A percentile compares a stretch with the other conserved stretches of the same genome.
These are phyloP conservation scores for Lachnellula subtilissima DNA, from an alignment of 2,329 filamentous ascomycete species.

Conservation along the genomic window DNA sequence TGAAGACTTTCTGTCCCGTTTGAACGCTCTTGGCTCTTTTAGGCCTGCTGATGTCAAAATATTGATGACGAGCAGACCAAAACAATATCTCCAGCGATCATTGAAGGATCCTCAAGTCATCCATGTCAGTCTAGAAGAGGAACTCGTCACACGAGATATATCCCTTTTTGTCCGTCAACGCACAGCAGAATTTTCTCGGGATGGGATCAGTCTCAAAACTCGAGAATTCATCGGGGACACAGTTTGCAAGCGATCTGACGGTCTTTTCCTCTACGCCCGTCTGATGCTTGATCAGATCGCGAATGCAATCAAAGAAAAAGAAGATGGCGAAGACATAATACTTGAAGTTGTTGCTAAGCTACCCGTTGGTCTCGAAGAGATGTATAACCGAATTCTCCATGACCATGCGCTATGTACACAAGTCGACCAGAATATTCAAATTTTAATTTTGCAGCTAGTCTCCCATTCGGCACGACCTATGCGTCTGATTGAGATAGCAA, in stretches of 20 bases:
- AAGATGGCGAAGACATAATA: constrained; percentile 5
- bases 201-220: background rate
- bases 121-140: constrained; percentile 19
- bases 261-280: constrained; percentile 22
- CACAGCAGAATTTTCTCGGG: constrained; percentile 4
- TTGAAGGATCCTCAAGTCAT: constrained; percentile 15
- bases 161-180: constrained; percentile 10
- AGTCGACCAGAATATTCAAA: constrained; percentile 14
- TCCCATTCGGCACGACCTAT: constrained; percentile 23
- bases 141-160: constrained; percentile 19
- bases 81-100: constrained; percentile 16
- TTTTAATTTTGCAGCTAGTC: constrained; percentile 18
- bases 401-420: constrained; percentile 5
- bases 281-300: constrained; percentile 22
- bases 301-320: constrained; percentile 3
- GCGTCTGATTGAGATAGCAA: constrained; percentile 17
- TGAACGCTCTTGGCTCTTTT: constrained; percentile 12
- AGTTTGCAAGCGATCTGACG: constrained; percentile 13
- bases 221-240: constrained; percentile 5
- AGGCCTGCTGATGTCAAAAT: constrained; percentile 14
- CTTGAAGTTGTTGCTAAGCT: background rate
- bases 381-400: constrained; percentile 22
- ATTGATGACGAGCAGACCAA: constrained; percentile 22
- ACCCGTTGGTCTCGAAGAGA: constrained; percentile 23
- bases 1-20: constrained; percentile 6